A percentile compares a stretch with the other conserved stretches of the same genome.
These are phyloP conservation scores for Ochetophila trinervis DNA, from an alignment of 306 rosid genomes.

Conservation along the genomic window DNA sequence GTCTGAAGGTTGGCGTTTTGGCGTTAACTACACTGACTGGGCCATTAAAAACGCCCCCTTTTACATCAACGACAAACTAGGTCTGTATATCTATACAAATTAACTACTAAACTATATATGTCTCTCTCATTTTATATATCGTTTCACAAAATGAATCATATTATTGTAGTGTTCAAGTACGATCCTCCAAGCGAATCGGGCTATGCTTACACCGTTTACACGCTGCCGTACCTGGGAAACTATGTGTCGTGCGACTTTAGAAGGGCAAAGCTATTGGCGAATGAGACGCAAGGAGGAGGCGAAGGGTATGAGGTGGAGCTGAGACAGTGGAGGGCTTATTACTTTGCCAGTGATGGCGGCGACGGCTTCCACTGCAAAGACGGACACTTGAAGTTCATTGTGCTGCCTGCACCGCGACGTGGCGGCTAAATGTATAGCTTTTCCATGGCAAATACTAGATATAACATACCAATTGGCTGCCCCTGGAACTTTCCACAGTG, in stretches of 20 bases:
- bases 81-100: conserved; percentile 16
- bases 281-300: conserved; percentile 32
- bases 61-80: conserved; percentile 42
- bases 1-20: conserved; percentile 51
- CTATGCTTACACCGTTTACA: conserved; percentile 32
- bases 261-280: conserved; percentile 41
- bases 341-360: conserved; percentile 49
- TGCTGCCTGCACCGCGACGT: conserved; percentile 27
- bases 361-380: conserved; percentile 46
- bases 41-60: conserved; percentile 50
- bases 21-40: conserved; percentile 64
- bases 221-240: conserved; percentile 44
- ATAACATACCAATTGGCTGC: background rate
- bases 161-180: conserved; percentile 26
- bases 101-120: background rate
- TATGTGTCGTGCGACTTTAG: conserved; percentile 50
- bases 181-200: conserved; percentile 1
- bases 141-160: background rate
- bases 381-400: conserved; percentile 52
- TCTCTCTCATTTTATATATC: too few species aligned
- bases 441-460: background rate
- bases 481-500: background rate
- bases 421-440: background rate
- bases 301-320: conserved; percentile 33
- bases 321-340: conserved; percentile 40